Percentiles rank a stretch among this genome's conserved stretches.
Conservation (phyloP, 139 green algal species). For the Tetratostichococcus sp. region DNA sequence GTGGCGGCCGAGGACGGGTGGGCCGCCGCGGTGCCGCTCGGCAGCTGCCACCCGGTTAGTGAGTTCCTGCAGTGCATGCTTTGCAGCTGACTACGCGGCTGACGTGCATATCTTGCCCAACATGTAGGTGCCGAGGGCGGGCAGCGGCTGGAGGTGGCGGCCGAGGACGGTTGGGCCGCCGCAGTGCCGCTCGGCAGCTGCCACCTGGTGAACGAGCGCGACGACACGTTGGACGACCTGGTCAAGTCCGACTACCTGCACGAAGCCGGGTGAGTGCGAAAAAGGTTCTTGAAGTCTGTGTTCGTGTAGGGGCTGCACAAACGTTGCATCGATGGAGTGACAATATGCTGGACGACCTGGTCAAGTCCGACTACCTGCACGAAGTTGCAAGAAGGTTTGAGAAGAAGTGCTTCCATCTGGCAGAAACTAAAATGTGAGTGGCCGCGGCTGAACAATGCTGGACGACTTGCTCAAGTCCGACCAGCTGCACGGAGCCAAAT, state of each 20-base stretch:
- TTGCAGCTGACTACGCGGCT: too few species aligned
- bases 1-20: slow-evolving; percentile 24
- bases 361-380: slow-evolving; percentile 54
- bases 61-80: too few species aligned
- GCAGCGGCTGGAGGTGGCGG: slow-evolving; percentile 17
- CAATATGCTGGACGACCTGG: slow-evolving; percentile 56
- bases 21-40: neutral
- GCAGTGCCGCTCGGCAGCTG: slow-evolving; percentile 1
- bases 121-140: neutral
- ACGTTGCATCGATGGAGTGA: slow-evolving; percentile 21
- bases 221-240: slow-evolving; percentile 59
- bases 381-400: slow-evolving; percentile 6
- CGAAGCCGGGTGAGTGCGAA: slow-evolving; percentile 40
- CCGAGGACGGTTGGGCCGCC: slow-evolving; percentile 13
- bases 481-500: too few species aligned
- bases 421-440: too few species aligned
- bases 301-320: too few species aligned
- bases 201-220: slow-evolving; percentile 47
- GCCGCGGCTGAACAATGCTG: slow-evolving; percentile 51
- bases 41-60: slow-evolving; percentile 33
- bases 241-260: slow-evolving; percentile 55
- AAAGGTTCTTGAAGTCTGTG: neutral
- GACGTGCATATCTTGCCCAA: too few species aligned
- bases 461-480: slow-evolving; percentile 52
- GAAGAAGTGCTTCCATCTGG: neutral